phyloP scores from a whole-genome alignment of 2,329 filamentous ascomycete genomes.

The Elsinoe australis region DNA sequence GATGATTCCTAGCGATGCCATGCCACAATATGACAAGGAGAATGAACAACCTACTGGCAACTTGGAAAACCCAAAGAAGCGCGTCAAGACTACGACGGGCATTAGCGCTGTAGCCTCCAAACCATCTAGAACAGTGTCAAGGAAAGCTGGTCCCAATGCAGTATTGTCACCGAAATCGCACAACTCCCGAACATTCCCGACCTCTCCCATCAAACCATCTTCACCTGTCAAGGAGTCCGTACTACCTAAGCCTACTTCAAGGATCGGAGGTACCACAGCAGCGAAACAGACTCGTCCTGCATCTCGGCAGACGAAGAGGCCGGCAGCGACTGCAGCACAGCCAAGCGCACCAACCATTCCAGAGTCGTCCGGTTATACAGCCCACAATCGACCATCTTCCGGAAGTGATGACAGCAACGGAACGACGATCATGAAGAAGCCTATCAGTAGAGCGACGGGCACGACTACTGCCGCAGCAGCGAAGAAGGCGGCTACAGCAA shows the following conservation, averaged over 20 bases:
- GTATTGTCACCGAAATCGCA: slow-evolving; percentile 76
- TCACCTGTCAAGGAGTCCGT: slow-evolving; percentile 52
- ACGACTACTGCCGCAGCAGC: slow-evolving; percentile 23
- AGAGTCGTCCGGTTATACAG: slow-evolving; percentile 21
- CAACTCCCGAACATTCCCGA: slow-evolving; percentile 63
- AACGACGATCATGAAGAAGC: slow-evolving; percentile 57
- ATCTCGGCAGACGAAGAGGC: slow-evolving; percentile 51
- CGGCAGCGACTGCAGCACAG: slow-evolving; percentile 31
- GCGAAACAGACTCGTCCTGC: slow-evolving; percentile 50
- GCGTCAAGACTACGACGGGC: slow-evolving; percentile 36
- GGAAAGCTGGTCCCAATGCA: slow-evolving; percentile 37
- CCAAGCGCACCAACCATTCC: background rate
- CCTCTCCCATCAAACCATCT: slow-evolving; percentile 43
- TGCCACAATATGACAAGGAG: slow-evolving; percentile 59
- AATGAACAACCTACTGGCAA: slow-evolving; percentile 52
- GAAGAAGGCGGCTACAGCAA: slow-evolving; percentile 17
- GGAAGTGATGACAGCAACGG: slow-evolving; percentile 53
- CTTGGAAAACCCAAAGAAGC: slow-evolving; percentile 64
- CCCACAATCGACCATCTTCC: slow-evolving; percentile 25
- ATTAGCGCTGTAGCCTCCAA: slow-evolving; percentile 26
- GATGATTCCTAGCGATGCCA: slow-evolving; percentile 49
- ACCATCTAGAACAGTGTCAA: slow-evolving; percentile 29
- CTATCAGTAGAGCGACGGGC: slow-evolving; percentile 22
- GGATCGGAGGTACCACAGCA: slow-evolving; percentile 31
- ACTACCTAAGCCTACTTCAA: slow-evolving; percentile 48